phyloP scores from a whole-genome alignment of 306 rosid species.

The Dalbergia cultrata region DNA sequence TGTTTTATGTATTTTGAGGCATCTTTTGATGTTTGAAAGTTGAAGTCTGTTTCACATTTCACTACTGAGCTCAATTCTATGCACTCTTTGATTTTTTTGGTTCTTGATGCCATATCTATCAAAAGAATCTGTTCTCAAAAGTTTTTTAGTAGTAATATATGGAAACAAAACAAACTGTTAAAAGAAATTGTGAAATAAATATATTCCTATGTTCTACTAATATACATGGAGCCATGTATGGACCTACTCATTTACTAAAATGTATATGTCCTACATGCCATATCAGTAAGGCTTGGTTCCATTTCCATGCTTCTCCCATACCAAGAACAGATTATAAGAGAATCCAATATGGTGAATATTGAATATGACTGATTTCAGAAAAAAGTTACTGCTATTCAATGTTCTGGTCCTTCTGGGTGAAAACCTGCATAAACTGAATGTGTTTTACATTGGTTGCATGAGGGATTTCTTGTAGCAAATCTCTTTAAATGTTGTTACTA shows the following conservation, averaged over 20 bases:
- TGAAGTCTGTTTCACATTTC: not conserved
- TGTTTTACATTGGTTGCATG: not conserved
- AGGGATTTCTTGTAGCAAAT: constrained; percentile 9
- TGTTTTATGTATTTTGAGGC: not conserved
- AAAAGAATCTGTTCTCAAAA: not conserved
- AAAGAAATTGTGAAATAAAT: no score
- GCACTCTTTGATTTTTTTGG: constrained; percentile 15
- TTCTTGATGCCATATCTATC: not conserved
- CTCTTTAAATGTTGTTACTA: not conserved
- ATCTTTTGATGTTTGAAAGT: constrained; percentile 17
- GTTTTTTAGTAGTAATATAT: not conserved
- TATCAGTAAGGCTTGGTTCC: no score
- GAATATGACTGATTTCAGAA: not conserved
- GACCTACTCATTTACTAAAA: no score
- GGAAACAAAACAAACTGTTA: not conserved
- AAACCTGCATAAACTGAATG: not conserved
- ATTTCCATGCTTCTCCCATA: constrained; percentile 5
- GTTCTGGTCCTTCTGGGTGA: not conserved
- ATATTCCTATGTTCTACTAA: not conserved
- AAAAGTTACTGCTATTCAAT: not conserved
- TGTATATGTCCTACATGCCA: no score
- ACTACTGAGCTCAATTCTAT: constrained; percentile 15
- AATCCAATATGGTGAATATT: not conserved
- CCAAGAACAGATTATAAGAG: not conserved
- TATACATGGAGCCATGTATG: not conserved